Evolutionary conservation across 108 stramenopile genomes (phyloP).

Genomic region (Skeletonema menzelii): DNA sequence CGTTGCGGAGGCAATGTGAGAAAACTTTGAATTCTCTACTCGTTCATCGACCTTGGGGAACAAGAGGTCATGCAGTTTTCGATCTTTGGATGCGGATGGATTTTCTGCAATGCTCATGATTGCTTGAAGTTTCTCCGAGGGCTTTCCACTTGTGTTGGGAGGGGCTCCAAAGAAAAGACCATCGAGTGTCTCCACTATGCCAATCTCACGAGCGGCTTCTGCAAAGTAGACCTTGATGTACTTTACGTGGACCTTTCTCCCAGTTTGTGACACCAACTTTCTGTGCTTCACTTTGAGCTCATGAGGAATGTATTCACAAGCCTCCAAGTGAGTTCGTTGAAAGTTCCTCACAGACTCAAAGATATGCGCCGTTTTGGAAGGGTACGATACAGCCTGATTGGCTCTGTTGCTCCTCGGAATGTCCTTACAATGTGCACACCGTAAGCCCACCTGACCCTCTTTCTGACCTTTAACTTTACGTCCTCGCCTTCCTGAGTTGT

Average conservation of each 20-base stretch:
- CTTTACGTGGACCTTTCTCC: constrained; percentile 2
- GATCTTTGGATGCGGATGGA: not conserved
- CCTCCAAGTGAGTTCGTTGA: not conserved
- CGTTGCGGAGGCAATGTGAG: not conserved
- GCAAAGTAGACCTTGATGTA: constrained; percentile 11
- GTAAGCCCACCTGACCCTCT: not conserved
- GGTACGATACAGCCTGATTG: not conserved
- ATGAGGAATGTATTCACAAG: not conserved
- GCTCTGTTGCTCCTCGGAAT: not conserved
- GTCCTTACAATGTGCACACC: not conserved
- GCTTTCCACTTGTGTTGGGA: constrained; percentile 2
- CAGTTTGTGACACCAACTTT: not conserved
- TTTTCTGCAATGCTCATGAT: constrained; percentile 3
- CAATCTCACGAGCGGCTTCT: constrained; percentile 16
- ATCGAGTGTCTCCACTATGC: constrained; percentile 16
- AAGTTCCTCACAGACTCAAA: not conserved
- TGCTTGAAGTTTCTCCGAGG: constrained; percentile 8
- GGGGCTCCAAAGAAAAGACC: constrained; percentile 13
- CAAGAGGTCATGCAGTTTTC: not conserved
- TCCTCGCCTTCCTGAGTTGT: not conserved
- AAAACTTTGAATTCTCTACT: not conserved
- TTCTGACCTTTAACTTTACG: not conserved
- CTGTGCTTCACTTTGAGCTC: not conserved
- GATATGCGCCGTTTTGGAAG: not conserved
- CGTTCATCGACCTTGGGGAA: constrained; percentile 6